Evolutionary conservation across 371 early-diverging fungal genomes (phyloP).

Genomic region (Coemansia sp.): DNA sequence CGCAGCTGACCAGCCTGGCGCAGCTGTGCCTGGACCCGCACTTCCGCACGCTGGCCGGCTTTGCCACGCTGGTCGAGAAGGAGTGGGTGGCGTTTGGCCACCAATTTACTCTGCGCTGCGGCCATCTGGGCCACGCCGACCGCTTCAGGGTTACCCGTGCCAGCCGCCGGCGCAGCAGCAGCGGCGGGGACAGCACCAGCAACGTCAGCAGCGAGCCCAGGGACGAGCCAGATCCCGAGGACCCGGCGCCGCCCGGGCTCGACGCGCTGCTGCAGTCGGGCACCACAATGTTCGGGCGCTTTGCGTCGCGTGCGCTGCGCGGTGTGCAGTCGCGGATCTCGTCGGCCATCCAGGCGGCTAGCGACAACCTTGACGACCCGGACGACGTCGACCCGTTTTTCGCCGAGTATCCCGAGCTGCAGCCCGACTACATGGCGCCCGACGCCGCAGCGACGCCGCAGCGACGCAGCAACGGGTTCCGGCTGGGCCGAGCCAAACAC

Average conservation of each 20-base stretch:
- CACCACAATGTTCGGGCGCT: slow-evolving; percentile 46
- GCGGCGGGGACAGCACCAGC: neutral
- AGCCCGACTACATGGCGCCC: slow-evolving; percentile 18
- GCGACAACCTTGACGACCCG: slow-evolving; percentile 29
- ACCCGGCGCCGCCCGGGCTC: neutral
- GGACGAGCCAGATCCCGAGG: neutral
- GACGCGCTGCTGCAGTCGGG: slow-evolving; percentile 27
- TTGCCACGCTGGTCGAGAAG: slow-evolving; percentile 88
- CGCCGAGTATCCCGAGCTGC: slow-evolving; percentile 35
- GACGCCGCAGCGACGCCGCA: neutral
- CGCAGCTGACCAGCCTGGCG: slow-evolving; percentile 86
- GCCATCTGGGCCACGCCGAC: slow-evolving; percentile 78
- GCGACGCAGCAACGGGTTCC: slow-evolving; percentile 17
- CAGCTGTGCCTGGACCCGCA: slow-evolving; percentile 92
- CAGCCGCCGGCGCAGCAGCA: neutral
- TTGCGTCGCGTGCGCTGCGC: slow-evolving; percentile 63
- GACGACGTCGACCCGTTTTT: slow-evolving; percentile 32
- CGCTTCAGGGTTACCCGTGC: slow-evolving; percentile 58
- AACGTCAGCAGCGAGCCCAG: neutral
- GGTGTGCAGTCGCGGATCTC: slow-evolving; percentile 62
- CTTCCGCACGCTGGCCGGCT: slow-evolving; percentile 90
- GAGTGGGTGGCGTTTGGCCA: slow-evolving; percentile 97
- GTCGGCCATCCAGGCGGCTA: slow-evolving; percentile 48
- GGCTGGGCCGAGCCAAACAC: slow-evolving; percentile 47
- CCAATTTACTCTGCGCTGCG: slow-evolving; percentile 91